Conservation (phyloP, 257 asterid species). For the Gentiana straminea region DNA sequence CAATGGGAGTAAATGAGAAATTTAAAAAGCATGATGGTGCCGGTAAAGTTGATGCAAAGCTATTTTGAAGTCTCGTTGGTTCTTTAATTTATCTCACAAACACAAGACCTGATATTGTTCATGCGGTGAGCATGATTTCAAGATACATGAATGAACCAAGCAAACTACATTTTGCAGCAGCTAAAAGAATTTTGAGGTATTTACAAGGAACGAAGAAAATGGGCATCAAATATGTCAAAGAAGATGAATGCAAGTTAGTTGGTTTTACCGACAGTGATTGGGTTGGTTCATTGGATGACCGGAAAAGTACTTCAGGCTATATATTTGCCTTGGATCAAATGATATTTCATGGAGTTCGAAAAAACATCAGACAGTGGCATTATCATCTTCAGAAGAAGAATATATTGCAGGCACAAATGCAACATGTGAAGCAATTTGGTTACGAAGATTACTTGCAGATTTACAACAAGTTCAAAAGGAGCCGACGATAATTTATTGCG, state of each 20-base stretch:
- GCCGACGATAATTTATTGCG: background rate
- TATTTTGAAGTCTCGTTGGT: no score
- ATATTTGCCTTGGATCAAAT: background rate
- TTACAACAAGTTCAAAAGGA: background rate
- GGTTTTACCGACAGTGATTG: slow-evolving; percentile 1
- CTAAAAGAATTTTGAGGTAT: background rate
- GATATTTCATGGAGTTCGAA: background rate
- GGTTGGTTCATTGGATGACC: slow-evolving; percentile 3
- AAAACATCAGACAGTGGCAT: background rate
- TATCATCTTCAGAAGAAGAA: background rate
- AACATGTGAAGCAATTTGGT: slow-evolving; percentile 1
- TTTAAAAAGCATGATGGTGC: no score
- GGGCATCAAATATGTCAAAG: background rate
- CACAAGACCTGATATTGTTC: background rate
- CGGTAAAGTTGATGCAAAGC: no score
- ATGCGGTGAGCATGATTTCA: background rate
- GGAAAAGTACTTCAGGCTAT: background rate
- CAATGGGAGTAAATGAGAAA: no score
- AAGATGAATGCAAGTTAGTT: background rate
- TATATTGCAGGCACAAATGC: background rate
- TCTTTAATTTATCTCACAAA: no score
- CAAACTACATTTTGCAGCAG: background rate
- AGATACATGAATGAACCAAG: background rate
- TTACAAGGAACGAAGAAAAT: background rate
- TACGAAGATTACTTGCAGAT: slow-evolving; percentile 1